Evolutionary conservation across 2,329 filamentous ascomycete genomes (phyloP).

Genomic region (Akanthomyces lecanii): DNA sequence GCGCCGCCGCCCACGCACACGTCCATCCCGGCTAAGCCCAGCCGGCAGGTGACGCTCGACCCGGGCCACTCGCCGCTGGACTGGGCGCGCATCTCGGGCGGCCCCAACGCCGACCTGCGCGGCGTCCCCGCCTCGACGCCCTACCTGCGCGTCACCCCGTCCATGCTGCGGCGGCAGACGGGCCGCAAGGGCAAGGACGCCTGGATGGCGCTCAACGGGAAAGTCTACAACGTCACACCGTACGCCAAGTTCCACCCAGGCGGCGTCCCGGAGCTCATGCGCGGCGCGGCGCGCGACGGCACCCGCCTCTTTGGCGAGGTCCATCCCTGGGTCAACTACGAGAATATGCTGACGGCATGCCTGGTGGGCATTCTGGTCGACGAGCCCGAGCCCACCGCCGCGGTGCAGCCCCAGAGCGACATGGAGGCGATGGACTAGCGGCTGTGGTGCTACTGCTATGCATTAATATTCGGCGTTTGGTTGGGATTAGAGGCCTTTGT

Average conservation of each 20-base stretch:
- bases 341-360: slow-evolving; percentile 62
- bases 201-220: slow-evolving; percentile 85
- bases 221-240: slow-evolving; percentile 90
- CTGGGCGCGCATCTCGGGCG: slow-evolving; percentile 72
- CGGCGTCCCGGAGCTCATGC: slow-evolving; percentile 68
- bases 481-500: neutral
- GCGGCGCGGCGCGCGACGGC: slow-evolving; percentile 58
- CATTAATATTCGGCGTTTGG: slow-evolving; percentile 1
- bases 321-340: slow-evolving; percentile 69
- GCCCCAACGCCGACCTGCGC: slow-evolving; percentile 62
- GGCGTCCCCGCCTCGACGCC: slow-evolving; percentile 49
- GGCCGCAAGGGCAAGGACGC: slow-evolving; percentile 81
- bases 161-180: slow-evolving; percentile 71
- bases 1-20: slow-evolving; percentile 53
- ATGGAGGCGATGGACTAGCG: slow-evolving; percentile 61
- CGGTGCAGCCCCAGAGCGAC: slow-evolving; percentile 29
- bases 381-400: slow-evolving; percentile 44
- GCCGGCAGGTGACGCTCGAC: slow-evolving; percentile 71
- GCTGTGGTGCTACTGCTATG: neutral
- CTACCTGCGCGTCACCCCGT: slow-evolving; percentile 74
- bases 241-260: slow-evolving; percentile 91
- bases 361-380: slow-evolving; percentile 60
- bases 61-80: slow-evolving; percentile 93
- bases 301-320: slow-evolving; percentile 62
- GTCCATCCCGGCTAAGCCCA: slow-evolving; percentile 50